Conservation (phyloP, 805 yeast genomes). For the Candida chauliodis region DNA sequence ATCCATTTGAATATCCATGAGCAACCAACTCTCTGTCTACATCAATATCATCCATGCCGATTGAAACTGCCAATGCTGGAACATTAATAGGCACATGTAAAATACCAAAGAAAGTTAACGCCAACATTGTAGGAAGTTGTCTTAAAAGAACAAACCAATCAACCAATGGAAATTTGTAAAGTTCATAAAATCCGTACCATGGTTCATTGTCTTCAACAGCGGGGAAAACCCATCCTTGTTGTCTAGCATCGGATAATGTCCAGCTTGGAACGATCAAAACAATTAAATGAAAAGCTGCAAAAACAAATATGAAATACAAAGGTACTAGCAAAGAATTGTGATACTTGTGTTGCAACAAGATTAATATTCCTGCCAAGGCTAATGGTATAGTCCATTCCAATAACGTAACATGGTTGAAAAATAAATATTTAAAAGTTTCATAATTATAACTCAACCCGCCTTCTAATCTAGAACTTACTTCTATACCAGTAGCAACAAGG, state of each 20-base stretch:
- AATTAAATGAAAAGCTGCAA: constrained; percentile 63
- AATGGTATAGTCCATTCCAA: constrained; percentile 68
- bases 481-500: constrained; percentile 83
- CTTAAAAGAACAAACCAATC: constrained; percentile 66
- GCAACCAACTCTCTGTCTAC: constrained; percentile 93
- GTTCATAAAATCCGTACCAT: constrained; percentile 84
- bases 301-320: constrained; percentile 68
- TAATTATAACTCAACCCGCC: constrained; percentile 65
- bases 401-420: constrained; percentile 35
- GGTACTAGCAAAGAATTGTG: constrained; percentile 77
- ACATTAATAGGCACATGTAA: constrained; percentile 97
- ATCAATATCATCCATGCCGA: constrained; percentile 80
- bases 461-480: constrained; percentile 80
- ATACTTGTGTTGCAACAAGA: constrained; percentile 52
- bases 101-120: constrained; percentile 92
- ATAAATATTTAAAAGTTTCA: constrained; percentile 49
- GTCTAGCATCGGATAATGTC: constrained; percentile 58
- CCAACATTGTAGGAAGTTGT: constrained; percentile 90
- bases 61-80: constrained; percentile 91
- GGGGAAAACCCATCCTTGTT: constrained; percentile 80
- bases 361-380: constrained; percentile 54
- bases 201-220: constrained; percentile 64
- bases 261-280: constrained; percentile 65
- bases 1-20: constrained; percentile 85
- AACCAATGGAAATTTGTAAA: constrained; percentile 68